Percentiles rank a stretch among this genome's conserved stretches.
phyloP scores from a whole-genome alignment of 371 early-diverging fungal species.

The Mortierella polycephala region DNA sequence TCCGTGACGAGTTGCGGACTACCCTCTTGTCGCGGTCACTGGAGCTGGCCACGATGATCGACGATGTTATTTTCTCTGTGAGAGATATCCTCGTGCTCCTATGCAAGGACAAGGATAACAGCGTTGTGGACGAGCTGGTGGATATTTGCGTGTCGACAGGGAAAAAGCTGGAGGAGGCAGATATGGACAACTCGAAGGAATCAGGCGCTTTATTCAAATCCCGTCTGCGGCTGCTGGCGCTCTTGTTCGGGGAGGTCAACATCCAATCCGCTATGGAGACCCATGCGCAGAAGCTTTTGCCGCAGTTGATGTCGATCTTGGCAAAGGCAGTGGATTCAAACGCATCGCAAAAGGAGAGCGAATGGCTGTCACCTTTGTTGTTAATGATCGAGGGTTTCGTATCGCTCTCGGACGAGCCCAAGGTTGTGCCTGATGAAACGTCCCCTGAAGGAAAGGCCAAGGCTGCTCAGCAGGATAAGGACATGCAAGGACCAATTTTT shows the following conservation, averaged over 20 bases:
- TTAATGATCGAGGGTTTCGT: slow-evolving; percentile 75
- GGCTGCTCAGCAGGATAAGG: slow-evolving; percentile 45
- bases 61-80: slow-evolving; percentile 76
- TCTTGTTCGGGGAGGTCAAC: slow-evolving; percentile 68
- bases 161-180: slow-evolving; percentile 1
- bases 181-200: slow-evolving; percentile 18
- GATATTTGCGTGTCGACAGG: slow-evolving; percentile 13
- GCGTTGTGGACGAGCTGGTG: slow-evolving; percentile 59
- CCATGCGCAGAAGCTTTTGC: slow-evolving; percentile 53
- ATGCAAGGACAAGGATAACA: slow-evolving; percentile 58
- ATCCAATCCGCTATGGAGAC: slow-evolving; percentile 62
- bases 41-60: slow-evolving; percentile 68
- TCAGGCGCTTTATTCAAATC: slow-evolving; percentile 54
- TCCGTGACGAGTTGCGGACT: slow-evolving; percentile 62
- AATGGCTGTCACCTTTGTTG: slow-evolving; percentile 75
- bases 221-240: slow-evolving; percentile 72
- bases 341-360: slow-evolving; percentile 47
- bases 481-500: slow-evolving; percentile 33
- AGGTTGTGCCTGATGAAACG: slow-evolving; percentile 38
- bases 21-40: slow-evolving; percentile 63
- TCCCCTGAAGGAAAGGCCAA: slow-evolving; percentile 48
- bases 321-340: neutral
- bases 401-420: slow-evolving; percentile 74
- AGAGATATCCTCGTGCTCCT: slow-evolving; percentile 71
- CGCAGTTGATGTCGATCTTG: slow-evolving; percentile 62